Evolutionary conservation across 257 asterid genomes (phyloP), one percentile per base, ranked within the genome.

Genomic region (Schizonepeta tenuifolia): DNA sequence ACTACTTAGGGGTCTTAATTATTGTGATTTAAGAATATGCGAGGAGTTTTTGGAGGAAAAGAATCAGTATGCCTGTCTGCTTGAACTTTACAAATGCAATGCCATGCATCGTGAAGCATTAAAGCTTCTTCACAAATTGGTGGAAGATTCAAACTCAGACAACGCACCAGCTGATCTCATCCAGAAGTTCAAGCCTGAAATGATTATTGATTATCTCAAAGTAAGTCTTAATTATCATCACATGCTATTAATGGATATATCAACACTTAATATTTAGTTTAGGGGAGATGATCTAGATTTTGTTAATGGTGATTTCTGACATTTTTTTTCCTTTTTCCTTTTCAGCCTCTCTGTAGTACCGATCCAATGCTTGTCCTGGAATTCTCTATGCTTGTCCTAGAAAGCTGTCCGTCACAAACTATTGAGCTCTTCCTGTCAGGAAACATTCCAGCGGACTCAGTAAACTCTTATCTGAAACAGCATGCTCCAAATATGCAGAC

Each of bases 311-410:
- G 31, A 38, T 61, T 65, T 71, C 53, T 66, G 40, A 61, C 6
- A n/a, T 33, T 28, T 65, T 71, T 65, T 22, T 67, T 61, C 41
- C 5, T 51, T 66, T 82, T 75, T 71, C 5, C 51, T 66, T 82
- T 75, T 71, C 90, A 92, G 98, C 97, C 99, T 80, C 88, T 95
- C 35, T 90, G 99, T 83, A 90, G 86, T 75, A 84, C 89, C 26
- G 97, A 92, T 59, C 98, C 98, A 28, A 85, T 88, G 90, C 98
- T 95, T 78, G 97, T 95, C 78, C 90, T 95, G 86, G 98, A 92
- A 84, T 92, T 81, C 78, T 89, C 99, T 69, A 83, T 89, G 96
- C 96, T 87, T 67, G 92, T 95, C 77, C 99, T 95, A 64, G 97
- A 92, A 76, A 95, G 89, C 75, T 92, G 98, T 76, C 96, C 99